Conservation (phyloP, 2,329 filamentous ascomycete species). For the Alternaria sp. region DNA sequence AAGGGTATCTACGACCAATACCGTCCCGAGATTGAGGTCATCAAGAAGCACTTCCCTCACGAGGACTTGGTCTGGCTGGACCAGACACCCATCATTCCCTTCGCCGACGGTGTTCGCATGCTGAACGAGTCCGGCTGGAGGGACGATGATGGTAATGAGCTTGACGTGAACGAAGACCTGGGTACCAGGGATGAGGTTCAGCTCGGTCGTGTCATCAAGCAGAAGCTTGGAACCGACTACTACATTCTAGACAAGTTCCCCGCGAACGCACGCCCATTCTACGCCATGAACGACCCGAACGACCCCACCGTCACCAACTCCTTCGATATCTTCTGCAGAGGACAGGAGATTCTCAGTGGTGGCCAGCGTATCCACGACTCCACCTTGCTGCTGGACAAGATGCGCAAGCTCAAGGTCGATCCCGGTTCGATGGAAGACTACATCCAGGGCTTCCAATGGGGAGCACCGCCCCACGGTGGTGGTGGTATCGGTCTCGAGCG, state of each 20-base stretch:
- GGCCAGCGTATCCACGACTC: conserved; percentile 92
- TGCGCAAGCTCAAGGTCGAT: conserved; percentile 76
- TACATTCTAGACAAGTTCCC: conserved; percentile 96
- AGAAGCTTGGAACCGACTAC: conserved; percentile 88
- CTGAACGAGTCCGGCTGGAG: conserved; percentile 78
- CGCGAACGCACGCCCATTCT: conserved; percentile 82
- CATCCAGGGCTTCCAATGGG: conserved; percentile 84
- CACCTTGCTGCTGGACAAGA: conserved; percentile 74
- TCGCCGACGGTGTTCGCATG: conserved; percentile 79
- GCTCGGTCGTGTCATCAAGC: conserved; percentile 81
- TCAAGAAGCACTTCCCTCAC: conserved; percentile 85
- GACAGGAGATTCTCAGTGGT: conserved; percentile 90
- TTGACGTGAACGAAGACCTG: conserved; percentile 78
- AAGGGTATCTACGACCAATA: conserved; percentile 72
- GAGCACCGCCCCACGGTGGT: conserved; percentile 86
- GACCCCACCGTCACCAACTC: conserved; percentile 82
- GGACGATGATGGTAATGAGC: conserved; percentile 75
- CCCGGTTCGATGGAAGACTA: conserved; percentile 90
- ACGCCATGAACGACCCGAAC: conserved; percentile 82
- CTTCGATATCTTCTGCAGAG: conserved; percentile 92
- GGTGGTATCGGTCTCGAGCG: conserved; percentile 90
- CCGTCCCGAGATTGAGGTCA: conserved; percentile 74
- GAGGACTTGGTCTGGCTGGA: conserved; percentile 87
- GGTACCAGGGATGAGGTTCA: conserved; percentile 86
- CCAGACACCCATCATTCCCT: conserved; percentile 80